These are phyloP conservation scores for Plasmodium chabaudi DNA, from an alignment of 169 alveolate species.

Conservation along the genomic window DNA sequence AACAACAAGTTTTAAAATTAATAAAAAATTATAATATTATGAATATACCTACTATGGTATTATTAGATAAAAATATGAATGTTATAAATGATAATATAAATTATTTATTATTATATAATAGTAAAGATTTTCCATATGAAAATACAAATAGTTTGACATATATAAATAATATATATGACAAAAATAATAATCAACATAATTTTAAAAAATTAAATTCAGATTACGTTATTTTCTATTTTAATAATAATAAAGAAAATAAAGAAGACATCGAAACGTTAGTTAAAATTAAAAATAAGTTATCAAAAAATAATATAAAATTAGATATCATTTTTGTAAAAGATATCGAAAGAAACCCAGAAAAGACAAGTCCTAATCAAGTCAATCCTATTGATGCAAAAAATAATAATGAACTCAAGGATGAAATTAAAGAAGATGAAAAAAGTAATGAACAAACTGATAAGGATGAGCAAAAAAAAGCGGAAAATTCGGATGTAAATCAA, in stretches of 20 bases:
- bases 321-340: slow-evolving; percentile 59
- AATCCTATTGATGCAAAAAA: background rate
- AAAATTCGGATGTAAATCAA: background rate
- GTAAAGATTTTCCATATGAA: slow-evolving; percentile 41
- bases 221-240: slow-evolving; percentile 47
- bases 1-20: slow-evolving; percentile 61
- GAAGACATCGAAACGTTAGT: slow-evolving; percentile 43
- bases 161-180: slow-evolving; percentile 38
- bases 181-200: slow-evolving; percentile 31
- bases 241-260: slow-evolving; percentile 54
- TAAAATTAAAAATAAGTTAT: slow-evolving; percentile 34
- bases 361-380: background rate
- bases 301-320: slow-evolving; percentile 31
- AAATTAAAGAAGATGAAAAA: background rate
- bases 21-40: slow-evolving; percentile 62
- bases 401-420: background rate
- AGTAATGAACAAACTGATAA: background rate
- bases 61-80: slow-evolving; percentile 68
- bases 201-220: slow-evolving; percentile 62
- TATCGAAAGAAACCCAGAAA: slow-evolving; percentile 22
- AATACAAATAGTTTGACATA: slow-evolving; percentile 39
- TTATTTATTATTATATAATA: slow-evolving; percentile 56
- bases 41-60: slow-evolving; percentile 73
- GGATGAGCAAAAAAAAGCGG: background rate
- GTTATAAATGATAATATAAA: slow-evolving; percentile 60